phyloP scores from a whole-genome alignment of 257 asterid genomes.

The Solanum clarkiae region DNA sequence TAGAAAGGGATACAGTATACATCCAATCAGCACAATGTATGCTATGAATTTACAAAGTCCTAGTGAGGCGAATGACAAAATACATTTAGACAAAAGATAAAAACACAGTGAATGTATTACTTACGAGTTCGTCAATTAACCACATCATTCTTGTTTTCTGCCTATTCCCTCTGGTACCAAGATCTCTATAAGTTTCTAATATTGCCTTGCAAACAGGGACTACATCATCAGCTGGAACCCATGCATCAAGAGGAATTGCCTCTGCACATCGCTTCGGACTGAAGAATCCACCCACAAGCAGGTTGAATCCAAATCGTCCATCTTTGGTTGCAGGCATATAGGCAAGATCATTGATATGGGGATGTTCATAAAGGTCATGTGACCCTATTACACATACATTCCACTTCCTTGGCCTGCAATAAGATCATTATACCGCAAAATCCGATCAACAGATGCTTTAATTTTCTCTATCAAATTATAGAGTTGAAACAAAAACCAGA shows the following conservation, averaged over 20 bases:
- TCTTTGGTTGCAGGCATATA: slow-evolving; percentile 83
- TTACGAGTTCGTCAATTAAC: slow-evolving; percentile 93
- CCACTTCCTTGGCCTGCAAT: slow-evolving; percentile 95
- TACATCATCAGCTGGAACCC: slow-evolving; percentile 91
- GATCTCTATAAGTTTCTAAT: slow-evolving; percentile 80
- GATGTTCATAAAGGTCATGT: slow-evolving; percentile 95
- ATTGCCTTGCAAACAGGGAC: slow-evolving; percentile 71
- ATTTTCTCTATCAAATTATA: background rate
- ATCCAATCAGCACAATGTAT: background rate
- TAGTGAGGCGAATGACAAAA: background rate
- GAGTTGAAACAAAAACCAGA: background rate
- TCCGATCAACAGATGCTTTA: background rate
- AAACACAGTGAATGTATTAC: slow-evolving; percentile 3
- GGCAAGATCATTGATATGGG: slow-evolving; percentile 93
- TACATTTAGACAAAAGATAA: background rate
- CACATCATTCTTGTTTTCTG: slow-evolving; percentile 99
- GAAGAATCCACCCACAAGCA: slow-evolving; percentile 93
- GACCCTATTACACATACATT: slow-evolving; percentile 89
- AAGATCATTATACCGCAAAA: background rate
- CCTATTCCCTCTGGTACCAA: slow-evolving; percentile 80
- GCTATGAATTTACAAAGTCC: background rate
- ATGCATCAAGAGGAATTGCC: slow-evolving; percentile 93
- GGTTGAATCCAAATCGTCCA: slow-evolving; percentile 74
- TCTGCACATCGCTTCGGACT: slow-evolving; percentile 89
- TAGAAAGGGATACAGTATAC: background rate